Conservation (phyloP, 768 basidiomycete genomes). For the Inosperma sp. region DNA sequence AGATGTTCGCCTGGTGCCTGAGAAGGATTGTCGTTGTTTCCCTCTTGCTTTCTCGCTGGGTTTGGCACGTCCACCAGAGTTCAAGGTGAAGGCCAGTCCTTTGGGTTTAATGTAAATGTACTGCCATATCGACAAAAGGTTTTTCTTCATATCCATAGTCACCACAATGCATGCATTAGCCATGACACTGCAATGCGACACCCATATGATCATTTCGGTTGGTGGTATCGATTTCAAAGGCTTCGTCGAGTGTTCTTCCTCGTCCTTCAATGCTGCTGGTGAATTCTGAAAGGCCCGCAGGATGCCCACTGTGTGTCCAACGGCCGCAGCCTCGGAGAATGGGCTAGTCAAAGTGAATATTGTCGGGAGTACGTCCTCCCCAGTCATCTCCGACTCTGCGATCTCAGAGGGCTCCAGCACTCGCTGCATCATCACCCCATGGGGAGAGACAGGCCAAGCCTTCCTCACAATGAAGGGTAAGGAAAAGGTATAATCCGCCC, state of each 20-base stretch:
- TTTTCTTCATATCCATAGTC: constrained; percentile 53
- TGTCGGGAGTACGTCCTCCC: constrained; percentile 69
- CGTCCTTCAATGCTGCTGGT: constrained; percentile 44
- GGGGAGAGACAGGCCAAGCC: constrained; percentile 75
- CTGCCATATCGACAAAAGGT: constrained; percentile 62
- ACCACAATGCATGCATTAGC: constrained; percentile 48
- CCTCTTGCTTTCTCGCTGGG: constrained; percentile 4
- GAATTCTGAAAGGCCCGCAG: constrained; percentile 38
- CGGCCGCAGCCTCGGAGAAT: constrained; percentile 66
- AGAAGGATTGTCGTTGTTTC: constrained; percentile 41
- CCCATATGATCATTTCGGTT: constrained; percentile 62
- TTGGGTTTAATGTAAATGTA: constrained; percentile 64
- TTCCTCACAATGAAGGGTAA: constrained; percentile 75
- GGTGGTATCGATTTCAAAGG: constrained; percentile 55
- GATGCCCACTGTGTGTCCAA: constrained; percentile 64
- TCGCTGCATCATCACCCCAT: constrained; percentile 76
- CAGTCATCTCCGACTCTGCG: constrained; percentile 59
- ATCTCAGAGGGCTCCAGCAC: constrained; percentile 63
- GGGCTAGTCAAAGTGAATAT: constrained; percentile 76
- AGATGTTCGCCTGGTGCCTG: constrained; percentile 32
- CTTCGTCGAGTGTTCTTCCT: constrained; percentile 47
- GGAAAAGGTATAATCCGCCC: constrained; percentile 70
- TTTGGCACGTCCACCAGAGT: constrained; percentile 22
- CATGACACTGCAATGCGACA: constrained; percentile 45
- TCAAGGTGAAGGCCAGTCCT: constrained; percentile 41